Conservation (phyloP, 176 grass and related monocot genomes). For the Carex pumila region DNA sequence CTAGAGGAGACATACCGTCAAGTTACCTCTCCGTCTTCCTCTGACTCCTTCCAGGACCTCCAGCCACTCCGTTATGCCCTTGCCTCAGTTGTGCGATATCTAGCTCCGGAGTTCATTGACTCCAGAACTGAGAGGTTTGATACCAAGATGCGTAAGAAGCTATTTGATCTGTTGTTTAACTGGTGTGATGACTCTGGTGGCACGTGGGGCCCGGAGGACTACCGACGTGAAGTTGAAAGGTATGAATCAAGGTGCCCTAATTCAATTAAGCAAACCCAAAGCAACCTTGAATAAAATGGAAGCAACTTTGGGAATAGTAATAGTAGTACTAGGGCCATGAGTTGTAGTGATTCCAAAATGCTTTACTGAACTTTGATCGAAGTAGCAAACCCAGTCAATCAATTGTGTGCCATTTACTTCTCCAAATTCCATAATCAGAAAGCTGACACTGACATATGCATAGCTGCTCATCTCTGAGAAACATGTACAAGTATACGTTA, state of each 20-base stretch:
- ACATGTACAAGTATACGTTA: neutral
- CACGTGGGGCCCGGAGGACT: constrained; percentile 74
- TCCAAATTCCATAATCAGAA: neutral
- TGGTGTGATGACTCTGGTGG: constrained; percentile 89
- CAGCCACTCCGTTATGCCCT: constrained; percentile 88
- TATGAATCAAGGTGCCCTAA: constrained; percentile 42
- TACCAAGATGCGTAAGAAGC: constrained; percentile 62
- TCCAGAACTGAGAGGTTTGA: constrained; percentile 82
- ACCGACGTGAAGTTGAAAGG: constrained; percentile 85
- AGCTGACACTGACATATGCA: neutral
- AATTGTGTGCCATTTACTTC: neutral
- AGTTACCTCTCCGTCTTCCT: constrained; percentile 17
- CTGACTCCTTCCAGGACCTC: constrained; percentile 77
- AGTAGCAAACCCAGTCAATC: neutral
- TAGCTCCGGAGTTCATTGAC: constrained; percentile 93
- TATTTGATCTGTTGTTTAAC: constrained; percentile 78
- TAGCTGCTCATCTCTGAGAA: neutral
- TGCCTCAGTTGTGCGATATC: constrained; percentile 76
- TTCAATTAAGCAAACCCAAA: neutral
- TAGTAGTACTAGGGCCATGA: neutral
- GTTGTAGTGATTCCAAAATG: neutral
- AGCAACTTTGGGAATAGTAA: neutral
- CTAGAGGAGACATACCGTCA: constrained; percentile 90
- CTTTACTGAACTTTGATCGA: neutral
- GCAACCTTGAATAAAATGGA: neutral